phyloP scores from a whole-genome alignment of 1,284 basidiomycete genomes.

The Ceratobasidium theobromae region DNA sequence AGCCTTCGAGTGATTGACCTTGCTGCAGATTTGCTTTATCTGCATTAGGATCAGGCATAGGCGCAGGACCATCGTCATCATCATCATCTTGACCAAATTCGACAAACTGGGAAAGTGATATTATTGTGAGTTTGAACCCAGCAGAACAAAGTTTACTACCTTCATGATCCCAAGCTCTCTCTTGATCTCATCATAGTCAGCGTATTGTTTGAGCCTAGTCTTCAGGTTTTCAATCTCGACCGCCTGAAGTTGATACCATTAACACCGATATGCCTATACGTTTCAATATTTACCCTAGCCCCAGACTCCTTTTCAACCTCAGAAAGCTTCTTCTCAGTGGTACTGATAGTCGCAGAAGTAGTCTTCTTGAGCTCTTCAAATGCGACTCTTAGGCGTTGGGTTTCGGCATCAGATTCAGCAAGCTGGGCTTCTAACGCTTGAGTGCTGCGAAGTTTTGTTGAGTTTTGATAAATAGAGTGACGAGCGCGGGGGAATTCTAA shows the following conservation, averaged over 20 bases:
- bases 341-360: conserved; percentile 5
- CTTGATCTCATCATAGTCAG: conserved; percentile 94
- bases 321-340: neutral
- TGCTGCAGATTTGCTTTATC: conserved; percentile 73
- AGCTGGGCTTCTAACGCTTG: conserved; percentile 72
- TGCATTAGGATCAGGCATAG: conserved; percentile 84
- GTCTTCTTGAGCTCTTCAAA: conserved; percentile 51
- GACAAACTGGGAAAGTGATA: conserved; percentile 65
- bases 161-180: conserved; percentile 97
- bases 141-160: conserved; percentile 50
- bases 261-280: neutral
- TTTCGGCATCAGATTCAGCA: conserved; percentile 71
- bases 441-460: conserved; percentile 51
- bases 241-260: conserved; percentile 41
- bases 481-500: conserved; percentile 44
- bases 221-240: conserved; percentile 69
- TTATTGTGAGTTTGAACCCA: neutral
- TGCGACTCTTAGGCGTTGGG: conserved; percentile 63
- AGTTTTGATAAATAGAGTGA: conserved; percentile 2
- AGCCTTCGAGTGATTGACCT: conserved; percentile 82
- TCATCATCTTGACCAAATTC: conserved; percentile 76
- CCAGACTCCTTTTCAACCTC: conserved; percentile 59
- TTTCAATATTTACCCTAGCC: conserved; percentile 49
- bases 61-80: conserved; percentile 52
- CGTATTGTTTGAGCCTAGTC: conserved; percentile 67